Base-by-base conservation (phyloP, 2,329 filamentous ascomycete genomes). In the Herpotrichia juniperi region DNA sequence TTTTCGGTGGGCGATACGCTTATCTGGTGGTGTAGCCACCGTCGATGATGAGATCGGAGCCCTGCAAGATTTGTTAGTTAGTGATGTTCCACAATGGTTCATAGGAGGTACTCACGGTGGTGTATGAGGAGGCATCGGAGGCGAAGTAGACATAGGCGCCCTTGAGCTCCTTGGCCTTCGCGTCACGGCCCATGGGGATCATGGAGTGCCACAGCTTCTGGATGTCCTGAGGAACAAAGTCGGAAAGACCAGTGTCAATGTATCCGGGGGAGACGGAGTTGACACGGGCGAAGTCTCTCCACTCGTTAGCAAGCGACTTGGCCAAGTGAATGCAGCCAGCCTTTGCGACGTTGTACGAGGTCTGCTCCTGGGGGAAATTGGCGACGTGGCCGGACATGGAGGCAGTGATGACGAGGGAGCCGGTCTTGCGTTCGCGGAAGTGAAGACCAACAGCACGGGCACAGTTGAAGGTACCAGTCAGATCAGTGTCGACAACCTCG, bases 381-480 rank as follows among this genome's bases (percentile, higher is more conserved):
- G 92, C 90, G 59, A 93, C 86, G 77, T 86, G 85, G 60, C 89
- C 90, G 44, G 88, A 91, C 89, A 93, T 88, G 62, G 81, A 84
- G n/a, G 85, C 80, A 32, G 86, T 89, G 71, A 87, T 85, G 74
- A 89, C 79, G 69, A 88, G 82, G 55, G 80, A 84, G 44, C 86
- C 86, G 42, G 78, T 85, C 62, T 84, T 83, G 56, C 83, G 81
- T 75, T 87, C 77, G 74, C 85, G 85, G 81, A 87, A 88, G 76
- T 94, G 88, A 49, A 87, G 83, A 28, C 92, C 93, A n/a, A 91
- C 90, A 17, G 91, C 91, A 78, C 93, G 90, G 22, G 91, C 91
- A 57, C 91, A 96, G 81, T 90, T 93, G 75, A 89, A 91, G 32
- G 88, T 88, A 11, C 92, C 93, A n/a, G 87, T 94, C 62, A 96